Base-by-base conservation (phyloP, 1,284 basidiomycete species). In the Ceratobasidium sp. region DNA sequence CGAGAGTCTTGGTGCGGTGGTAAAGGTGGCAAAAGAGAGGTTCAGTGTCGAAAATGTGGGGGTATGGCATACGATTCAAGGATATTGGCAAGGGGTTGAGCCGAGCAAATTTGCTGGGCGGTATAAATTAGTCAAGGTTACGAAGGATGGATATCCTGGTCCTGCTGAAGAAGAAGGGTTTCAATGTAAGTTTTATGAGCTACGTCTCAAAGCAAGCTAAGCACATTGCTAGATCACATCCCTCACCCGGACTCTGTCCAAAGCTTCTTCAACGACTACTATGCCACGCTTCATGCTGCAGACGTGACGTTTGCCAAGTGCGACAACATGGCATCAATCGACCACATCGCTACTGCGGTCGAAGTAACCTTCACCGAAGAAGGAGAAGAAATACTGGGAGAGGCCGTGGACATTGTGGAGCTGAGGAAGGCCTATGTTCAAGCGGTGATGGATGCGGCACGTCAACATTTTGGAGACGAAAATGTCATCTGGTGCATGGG, bases 321-420 rank as follows among this genome's bases (percentile, higher is more conserved):
- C 32, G 71, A 72, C 29, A 72, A 72, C 29, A 72, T 72, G 71
- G 71, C 71, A 3, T 70, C 68, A 27, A 55, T 72, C 17, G 71
- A 72, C 38, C 69, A 72, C 27, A 69, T 72, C 27, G 29, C 25
- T 32, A 58, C 68, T 20, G 71, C 71, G 3, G 27, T 52, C 27
- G 68, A 70, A 38, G 60, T 67, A 2, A 47, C 62, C 2, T 50
- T 69, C 20, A 49, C 53, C 2, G 22, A 31, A 15, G 27, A 42
- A 25, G 57, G 50, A 10, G 70, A 47, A 20, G 70, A 71, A 31
- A 35, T 68, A 8, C 25, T 57, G 6, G 71, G 71, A 12, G 13
- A 42, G 7, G n/a, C 58, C 10, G 60, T 72, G 7, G 47, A 65
- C 31, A 45, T 72, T n/a, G 43, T 50, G 17, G 25, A n/a, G 20